phyloP scores from a whole-genome alignment of 2,329 filamentous ascomycete genomes.

The Chalaropsis ovoidea region DNA sequence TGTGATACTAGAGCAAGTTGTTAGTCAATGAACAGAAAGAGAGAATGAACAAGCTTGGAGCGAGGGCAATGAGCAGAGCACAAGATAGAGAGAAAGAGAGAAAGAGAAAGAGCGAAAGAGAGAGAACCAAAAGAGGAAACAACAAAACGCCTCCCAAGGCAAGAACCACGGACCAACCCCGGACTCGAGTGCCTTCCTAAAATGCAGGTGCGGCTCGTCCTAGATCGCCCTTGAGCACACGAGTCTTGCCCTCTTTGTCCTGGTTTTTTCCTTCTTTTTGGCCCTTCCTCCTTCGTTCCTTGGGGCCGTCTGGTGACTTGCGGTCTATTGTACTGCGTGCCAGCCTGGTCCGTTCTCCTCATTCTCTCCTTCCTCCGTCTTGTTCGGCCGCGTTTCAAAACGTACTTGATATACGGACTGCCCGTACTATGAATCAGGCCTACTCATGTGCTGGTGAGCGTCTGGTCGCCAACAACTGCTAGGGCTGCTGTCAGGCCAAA shows the following conservation, averaged over 20 bases:
- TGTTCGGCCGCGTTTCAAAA: conserved; percentile 6
- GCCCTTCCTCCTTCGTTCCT: background rate
- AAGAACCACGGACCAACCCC: background rate
- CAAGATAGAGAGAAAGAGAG: background rate
- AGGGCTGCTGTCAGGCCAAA: conserved; percentile 12
- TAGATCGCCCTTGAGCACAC: conserved; percentile 5
- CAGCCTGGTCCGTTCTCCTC: background rate
- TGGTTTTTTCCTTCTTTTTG: background rate
- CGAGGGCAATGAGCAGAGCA: background rate
- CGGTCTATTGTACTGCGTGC: background rate
- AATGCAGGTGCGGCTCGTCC: conserved; percentile 8
- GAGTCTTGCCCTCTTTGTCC: background rate
- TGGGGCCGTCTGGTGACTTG: background rate
- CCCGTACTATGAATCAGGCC: conserved; percentile 14
- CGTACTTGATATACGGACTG: conserved; percentile 17
- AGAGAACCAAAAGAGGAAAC: conserved; percentile 1
- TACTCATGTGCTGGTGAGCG: conserved; percentile 6
- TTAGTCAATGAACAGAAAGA: background rate
- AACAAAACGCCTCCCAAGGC: conserved; percentile 1
- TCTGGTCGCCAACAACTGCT: conserved; percentile 12
- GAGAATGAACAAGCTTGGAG: background rate
- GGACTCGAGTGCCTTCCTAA: conserved; percentile 10
- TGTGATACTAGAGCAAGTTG: background rate
- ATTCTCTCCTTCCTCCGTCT: background rate
- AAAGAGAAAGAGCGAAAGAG: background rate